Conservation (phyloP, 1,284 basidiomycete species). For the Ustanciosporium gigantosporum region DNA sequence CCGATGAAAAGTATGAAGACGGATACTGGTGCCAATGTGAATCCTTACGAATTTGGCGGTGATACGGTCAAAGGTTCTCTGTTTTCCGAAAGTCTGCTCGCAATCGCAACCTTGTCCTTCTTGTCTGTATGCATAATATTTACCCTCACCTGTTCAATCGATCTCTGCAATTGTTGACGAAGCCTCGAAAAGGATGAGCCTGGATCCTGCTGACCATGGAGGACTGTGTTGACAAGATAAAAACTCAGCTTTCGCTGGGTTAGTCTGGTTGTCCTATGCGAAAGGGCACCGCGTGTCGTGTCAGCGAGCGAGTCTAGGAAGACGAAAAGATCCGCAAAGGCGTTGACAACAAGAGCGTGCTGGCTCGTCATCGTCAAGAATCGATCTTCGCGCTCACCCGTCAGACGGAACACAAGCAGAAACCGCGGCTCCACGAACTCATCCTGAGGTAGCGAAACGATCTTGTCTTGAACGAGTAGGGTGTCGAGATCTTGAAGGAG, state of each 20-base stretch:
- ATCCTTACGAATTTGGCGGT: too few relatives aligned
- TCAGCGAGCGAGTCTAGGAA: slow-evolving; percentile 6
- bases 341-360: slow-evolving; percentile 14
- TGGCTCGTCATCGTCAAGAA: slow-evolving; percentile 8
- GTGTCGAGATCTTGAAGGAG: slow-evolving; percentile 11
- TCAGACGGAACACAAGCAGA: slow-evolving; percentile 1
- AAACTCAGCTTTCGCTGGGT: slow-evolving; percentile 25
- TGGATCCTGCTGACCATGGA: not conserved
- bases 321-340: slow-evolving; percentile 16
- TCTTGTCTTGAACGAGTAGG: slow-evolving; percentile 2
- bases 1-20: too few relatives aligned
- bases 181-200: not conserved
- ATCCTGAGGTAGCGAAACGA: slow-evolving; percentile 3
- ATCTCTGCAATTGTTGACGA: not conserved
- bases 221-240: slow-evolving; percentile 11
- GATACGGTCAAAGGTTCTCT: too few relatives aligned
- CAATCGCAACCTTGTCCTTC: not conserved
- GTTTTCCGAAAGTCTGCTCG: not conserved
- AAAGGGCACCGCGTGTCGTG: not conserved
- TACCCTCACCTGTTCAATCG: not conserved
- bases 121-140: not conserved
- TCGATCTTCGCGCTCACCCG: slow-evolving; percentile 4
- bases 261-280: not conserved
- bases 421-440: not conserved
- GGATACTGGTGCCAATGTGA: too few relatives aligned